These are phyloP conservation scores for Xylaria curta DNA, from an alignment of 495 filamentous ascomycete genomes.

Conservation along the genomic window DNA sequence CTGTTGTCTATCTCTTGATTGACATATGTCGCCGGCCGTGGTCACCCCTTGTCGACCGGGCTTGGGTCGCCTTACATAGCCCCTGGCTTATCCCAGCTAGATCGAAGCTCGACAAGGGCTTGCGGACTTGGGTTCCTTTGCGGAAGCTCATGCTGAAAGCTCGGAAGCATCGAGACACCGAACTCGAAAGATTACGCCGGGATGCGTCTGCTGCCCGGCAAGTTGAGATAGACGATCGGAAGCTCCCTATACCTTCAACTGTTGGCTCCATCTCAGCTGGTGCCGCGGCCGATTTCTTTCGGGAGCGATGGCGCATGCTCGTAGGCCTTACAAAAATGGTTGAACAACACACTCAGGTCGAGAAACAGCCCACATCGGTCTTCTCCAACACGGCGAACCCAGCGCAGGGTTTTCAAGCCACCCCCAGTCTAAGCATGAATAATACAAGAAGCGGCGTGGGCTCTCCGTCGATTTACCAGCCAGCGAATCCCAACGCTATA, in stretches of 20 bases:
- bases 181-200: constrained; percentile 46
- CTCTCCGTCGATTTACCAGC: background rate
- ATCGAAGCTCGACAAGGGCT: constrained; percentile 45
- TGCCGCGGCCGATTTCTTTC: constrained; percentile 39
- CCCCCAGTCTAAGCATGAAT: constrained; percentile 20
- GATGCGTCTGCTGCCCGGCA: constrained; percentile 38
- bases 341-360: background rate
- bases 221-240: constrained; percentile 44
- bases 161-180: constrained; percentile 50
- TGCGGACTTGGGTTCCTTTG: constrained; percentile 61
- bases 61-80: constrained; percentile 61
- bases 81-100: constrained; percentile 52
- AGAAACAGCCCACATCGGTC: background rate
- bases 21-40: constrained; percentile 58
- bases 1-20: constrained; percentile 57
- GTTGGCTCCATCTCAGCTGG: constrained; percentile 38
- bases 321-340: constrained; percentile 23
- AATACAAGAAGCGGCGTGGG: background rate
- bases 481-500: background rate
- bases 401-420: constrained; percentile 20
- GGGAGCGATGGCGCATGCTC: constrained; percentile 49
- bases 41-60: constrained; percentile 58
- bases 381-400: constrained; percentile 1
- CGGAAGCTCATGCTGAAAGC: constrained; percentile 59
- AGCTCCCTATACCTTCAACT: constrained; percentile 42